Evolutionary conservation across 176 grass and related monocot species (phyloP).

Genomic region (Stipa capillata): DNA sequence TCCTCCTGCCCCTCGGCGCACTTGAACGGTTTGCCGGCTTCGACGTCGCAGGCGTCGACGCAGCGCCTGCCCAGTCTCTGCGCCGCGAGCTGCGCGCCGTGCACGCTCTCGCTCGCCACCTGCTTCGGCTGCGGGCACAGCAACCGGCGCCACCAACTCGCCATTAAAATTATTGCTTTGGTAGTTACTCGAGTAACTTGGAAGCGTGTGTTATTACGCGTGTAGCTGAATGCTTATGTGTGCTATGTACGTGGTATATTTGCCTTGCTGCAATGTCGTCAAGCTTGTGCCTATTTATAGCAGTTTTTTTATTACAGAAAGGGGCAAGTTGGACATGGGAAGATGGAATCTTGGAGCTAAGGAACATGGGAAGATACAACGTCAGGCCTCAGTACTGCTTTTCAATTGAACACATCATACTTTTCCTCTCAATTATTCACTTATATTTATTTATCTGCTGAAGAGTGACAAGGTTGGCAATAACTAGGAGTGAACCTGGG

Average conservation of each 20-base stretch:
- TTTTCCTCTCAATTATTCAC: background rate
- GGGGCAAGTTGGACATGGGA: background rate
- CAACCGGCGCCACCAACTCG: background rate
- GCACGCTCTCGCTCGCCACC: conserved; percentile 50
- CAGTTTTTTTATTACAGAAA: background rate
- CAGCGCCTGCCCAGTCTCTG: background rate
- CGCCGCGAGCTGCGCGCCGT: conserved; percentile 39
- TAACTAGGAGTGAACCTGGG: background rate
- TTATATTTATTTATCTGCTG: background rate
- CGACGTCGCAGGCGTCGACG: conserved; percentile 32
- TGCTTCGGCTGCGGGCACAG: conserved; percentile 21
- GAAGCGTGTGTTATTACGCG: background rate
- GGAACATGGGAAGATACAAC: background rate
- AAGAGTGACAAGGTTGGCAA: background rate
- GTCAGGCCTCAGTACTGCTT: background rate
- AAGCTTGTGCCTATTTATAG: conserved; percentile 25
- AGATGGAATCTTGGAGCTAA: background rate
- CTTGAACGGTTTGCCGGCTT: conserved; percentile 33
- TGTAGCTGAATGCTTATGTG: background rate
- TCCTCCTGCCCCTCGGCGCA: background rate
- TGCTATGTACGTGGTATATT: background rate
- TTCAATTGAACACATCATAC: background rate
- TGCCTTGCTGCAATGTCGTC: background rate
- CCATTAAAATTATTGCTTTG: background rate
- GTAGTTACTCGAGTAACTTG: too few relatives aligned